Base-by-base conservation (phyloP, 2,329 filamentous ascomycete genomes). In the Ceratocystis ficicola region DNA sequence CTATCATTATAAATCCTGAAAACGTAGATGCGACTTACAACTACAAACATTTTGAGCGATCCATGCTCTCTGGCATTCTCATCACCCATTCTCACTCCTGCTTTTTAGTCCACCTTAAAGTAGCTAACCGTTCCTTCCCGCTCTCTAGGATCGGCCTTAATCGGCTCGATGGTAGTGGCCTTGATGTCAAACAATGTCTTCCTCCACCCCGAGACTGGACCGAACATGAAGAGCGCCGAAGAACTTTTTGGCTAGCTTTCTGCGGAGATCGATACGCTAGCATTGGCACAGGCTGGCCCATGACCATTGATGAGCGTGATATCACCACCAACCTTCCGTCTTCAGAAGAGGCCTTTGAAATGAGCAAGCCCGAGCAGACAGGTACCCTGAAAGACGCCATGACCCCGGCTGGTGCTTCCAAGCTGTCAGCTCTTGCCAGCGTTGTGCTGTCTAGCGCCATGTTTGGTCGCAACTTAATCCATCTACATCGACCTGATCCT, bases 271-370 rank as follows among this genome's bases (percentile, higher is more conserved):
- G 94, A 64, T 97, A 96, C 75, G 89, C 91, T 5, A 96, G 91
- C 72, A 94, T 96, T 66, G 94, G 94, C 44, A 97, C 94, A 1
- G 94, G 94, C 5, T 97, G 94, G 94, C 94, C 94, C 0, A 93
- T 97, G 89, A 86, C 83, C 0, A 84, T 97, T 65, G 93, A 97
- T 69, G 94, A 99, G 76, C 84, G 83, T 73, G 94, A 99, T 77
- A 89, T 97, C 70, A 80, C 88, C 77, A 95, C 91, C 28, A 88
- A 91, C 70, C 79, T 99, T 30, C 94, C 94, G 1, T 78, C 87
- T 1, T 87, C 87, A 0, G 93, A 97, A 67, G 88, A 95, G 63
- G 86, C 90, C 0, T 99, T 89, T 72, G 82, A 92, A 22, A 86
- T 87, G 76, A 90, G 89, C 76, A 87, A 84, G 60, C 84, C 88